Conservation (phyloP, 1,139 yeast species). For the Suhomyces guaymorum region DNA sequence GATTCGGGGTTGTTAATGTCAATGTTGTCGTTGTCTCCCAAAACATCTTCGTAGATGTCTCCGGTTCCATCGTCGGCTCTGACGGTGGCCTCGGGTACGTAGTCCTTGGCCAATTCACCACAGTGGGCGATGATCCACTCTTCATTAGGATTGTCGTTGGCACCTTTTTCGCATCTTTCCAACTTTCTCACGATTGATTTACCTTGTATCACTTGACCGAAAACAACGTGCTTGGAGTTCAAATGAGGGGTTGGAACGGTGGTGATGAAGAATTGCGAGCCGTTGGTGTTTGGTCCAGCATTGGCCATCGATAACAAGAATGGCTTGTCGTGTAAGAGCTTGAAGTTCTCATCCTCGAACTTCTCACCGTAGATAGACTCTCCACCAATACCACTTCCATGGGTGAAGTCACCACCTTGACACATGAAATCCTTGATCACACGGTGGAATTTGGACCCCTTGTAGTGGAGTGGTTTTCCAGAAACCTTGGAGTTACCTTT, state of each 20-base stretch:
- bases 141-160: slow-evolving; percentile 61
- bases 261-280: slow-evolving; percentile 91
- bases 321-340: slow-evolving; percentile 74
- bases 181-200: slow-evolving; percentile 76
- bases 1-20: slow-evolving; percentile 60
- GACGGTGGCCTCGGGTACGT: slow-evolving; percentile 38
- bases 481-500: slow-evolving; percentile 61
- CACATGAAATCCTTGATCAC: slow-evolving; percentile 90
- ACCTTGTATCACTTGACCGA: slow-evolving; percentile 86
- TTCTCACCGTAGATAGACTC: slow-evolving; percentile 94
- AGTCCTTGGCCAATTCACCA: slow-evolving; percentile 72
- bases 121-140: slow-evolving; percentile 75
- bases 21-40: slow-evolving; percentile 71
- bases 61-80: slow-evolving; percentile 76
- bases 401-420: slow-evolving; percentile 97
- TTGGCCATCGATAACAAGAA: slow-evolving; percentile 94
- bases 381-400: slow-evolving; percentile 89
- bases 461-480: slow-evolving; percentile 70
- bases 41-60: slow-evolving; percentile 74
- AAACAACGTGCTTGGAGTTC: slow-evolving; percentile 95
- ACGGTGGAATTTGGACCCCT: slow-evolving; percentile 85
- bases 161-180: slow-evolving; percentile 68
- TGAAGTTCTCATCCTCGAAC: slow-evolving; percentile 90
- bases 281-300: slow-evolving; percentile 93
- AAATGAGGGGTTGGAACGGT: slow-evolving; percentile 83